Evolutionary conservation across 768 basidiomycete species (phyloP).

Genomic region (Holtermannia corniformis): DNA sequence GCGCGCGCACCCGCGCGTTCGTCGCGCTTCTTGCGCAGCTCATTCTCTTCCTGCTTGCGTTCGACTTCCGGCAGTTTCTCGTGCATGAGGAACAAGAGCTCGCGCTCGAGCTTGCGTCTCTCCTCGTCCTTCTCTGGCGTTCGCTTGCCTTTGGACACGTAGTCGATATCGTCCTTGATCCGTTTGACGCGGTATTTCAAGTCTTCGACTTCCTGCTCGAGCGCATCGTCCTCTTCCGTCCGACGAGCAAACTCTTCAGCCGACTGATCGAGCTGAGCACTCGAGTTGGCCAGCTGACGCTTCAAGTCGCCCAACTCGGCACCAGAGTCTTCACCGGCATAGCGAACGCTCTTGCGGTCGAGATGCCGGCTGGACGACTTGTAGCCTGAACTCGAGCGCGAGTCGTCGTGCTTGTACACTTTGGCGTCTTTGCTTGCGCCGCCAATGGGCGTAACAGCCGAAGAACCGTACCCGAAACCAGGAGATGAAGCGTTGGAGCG

Average conservation of each 20-base stretch:
- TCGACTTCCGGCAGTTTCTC: constrained; percentile 87
- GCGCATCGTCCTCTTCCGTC: constrained; percentile 72
- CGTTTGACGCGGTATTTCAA: constrained; percentile 73
- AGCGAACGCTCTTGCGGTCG: constrained; percentile 68
- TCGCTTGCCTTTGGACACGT: constrained; percentile 65
- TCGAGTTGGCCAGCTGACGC: constrained; percentile 66
- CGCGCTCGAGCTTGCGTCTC: constrained; percentile 72
- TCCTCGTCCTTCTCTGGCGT: constrained; percentile 72
- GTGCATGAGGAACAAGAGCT: constrained; percentile 74
- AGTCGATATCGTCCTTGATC: constrained; percentile 84
- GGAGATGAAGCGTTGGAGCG: constrained; percentile 47
- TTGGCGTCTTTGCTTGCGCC: constrained; percentile 61
- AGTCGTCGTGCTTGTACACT: constrained; percentile 69
- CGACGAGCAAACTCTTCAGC: constrained; percentile 55
- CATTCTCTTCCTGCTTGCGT: constrained; percentile 65
- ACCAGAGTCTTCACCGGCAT: constrained; percentile 55
- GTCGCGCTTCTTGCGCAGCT: constrained; percentile 66
- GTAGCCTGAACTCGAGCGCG: constrained; percentile 62
- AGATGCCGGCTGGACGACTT: constrained; percentile 72
- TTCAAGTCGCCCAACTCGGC: constrained; percentile 79
- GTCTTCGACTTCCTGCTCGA: constrained; percentile 84
- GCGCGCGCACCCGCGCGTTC: constrained; percentile 68
- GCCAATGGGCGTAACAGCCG: constrained; percentile 3
- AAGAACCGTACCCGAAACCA: constrained; percentile 13
- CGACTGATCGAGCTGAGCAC: constrained; percentile 65